Evolutionary conservation across 306 rosid species (phyloP), one percentile per base, ranked within the genome.

Genomic region (Glycine soja): DNA sequence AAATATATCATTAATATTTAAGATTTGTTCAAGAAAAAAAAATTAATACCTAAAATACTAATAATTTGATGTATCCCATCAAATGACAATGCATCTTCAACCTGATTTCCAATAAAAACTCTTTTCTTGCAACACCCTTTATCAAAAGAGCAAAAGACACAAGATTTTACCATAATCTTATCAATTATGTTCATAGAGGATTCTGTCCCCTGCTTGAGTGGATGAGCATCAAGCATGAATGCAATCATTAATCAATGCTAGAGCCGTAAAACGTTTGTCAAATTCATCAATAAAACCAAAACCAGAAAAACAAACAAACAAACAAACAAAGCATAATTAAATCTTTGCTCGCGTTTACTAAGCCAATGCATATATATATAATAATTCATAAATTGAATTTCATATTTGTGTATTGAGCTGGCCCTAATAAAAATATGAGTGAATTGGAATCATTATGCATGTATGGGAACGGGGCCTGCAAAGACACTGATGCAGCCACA

Each of bases 211-310:
- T 24, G 30, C 30, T 24, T 24, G 1, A 24, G 30, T 1, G 30
- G 30, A 52, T 52, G 18, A 14, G 57, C 75, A 47, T 46, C n/a
- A 70, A 45, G 9, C 43, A 48, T 18, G 45, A 69, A 48, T 70
- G 43, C 57, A 48, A 70, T 48, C 15, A 71, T 7, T 30, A 8
- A 9, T 45, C 75, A 70, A 70, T 53, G 54, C 3, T 43, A 43
- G 72, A 66, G 38, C 36, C 54, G 54, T 66, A 12, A 70, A 70
- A 47, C 34, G 3, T 47, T 47, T 48, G 59, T 47, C 75, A 6
- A 45, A 6, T 70, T 70, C 11, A 48, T 48, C 34, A 47, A 19
- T 24, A 47, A 46, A 24, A 24, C 30, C 30, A 24, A 24, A 24
- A 24, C 30, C 30, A 24, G 30, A 24, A 24, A 24, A 24, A 24